A percentile compares a stretch with the other conserved stretches of the same genome.
Conservation (phyloP, 441 rosid species). For the Pelargonium cotyledonis region DNA sequence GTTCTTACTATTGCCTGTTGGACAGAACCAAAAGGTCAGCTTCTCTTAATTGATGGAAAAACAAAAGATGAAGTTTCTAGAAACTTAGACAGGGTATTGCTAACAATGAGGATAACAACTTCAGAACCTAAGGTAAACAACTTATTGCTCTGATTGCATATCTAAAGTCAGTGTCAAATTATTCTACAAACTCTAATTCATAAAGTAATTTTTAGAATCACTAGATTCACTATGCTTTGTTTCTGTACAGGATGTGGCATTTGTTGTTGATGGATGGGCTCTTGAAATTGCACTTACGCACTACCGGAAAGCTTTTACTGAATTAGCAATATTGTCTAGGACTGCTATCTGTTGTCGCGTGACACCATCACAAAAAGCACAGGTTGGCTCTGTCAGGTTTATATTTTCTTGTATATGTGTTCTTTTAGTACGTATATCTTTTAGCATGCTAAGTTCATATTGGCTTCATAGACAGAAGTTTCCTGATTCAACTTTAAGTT, state of each 20-base stretch:
- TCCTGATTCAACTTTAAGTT: neutral
- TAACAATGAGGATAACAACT: slow-evolving; percentile 84
- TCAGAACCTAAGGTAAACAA: slow-evolving; percentile 86
- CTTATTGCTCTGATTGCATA: neutral
- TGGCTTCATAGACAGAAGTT: neutral
- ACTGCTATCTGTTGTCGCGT: slow-evolving; percentile 99
- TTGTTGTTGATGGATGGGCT: slow-evolving; percentile 98
- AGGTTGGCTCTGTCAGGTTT: slow-evolving; percentile 42
- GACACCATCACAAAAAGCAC: slow-evolving; percentile 98
- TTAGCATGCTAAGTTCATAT: neutral
- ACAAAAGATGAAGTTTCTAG: slow-evolving; percentile 81
- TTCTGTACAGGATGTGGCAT: slow-evolving; percentile 72
- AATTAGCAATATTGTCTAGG: slow-evolving; percentile 88
- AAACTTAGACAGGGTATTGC: slow-evolving; percentile 92
- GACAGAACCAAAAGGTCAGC: slow-evolving; percentile 97
- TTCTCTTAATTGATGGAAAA: slow-evolving; percentile 86
- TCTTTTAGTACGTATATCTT: slow-evolving; percentile 2
- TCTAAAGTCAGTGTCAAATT: neutral
- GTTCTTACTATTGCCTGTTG: slow-evolving; percentile 17
- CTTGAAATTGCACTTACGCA: slow-evolving; percentile 89
- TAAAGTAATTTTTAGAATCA: neutral
- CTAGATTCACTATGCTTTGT: neutral
- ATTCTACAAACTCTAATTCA: slow-evolving; percentile 13
- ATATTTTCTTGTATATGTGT: slow-evolving; percentile 17
- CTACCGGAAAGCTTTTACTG: slow-evolving; percentile 78